Evolutionary conservation across 2,329 filamentous ascomycete species (phyloP).

Genomic region (Aspergillus floridensis): DNA sequence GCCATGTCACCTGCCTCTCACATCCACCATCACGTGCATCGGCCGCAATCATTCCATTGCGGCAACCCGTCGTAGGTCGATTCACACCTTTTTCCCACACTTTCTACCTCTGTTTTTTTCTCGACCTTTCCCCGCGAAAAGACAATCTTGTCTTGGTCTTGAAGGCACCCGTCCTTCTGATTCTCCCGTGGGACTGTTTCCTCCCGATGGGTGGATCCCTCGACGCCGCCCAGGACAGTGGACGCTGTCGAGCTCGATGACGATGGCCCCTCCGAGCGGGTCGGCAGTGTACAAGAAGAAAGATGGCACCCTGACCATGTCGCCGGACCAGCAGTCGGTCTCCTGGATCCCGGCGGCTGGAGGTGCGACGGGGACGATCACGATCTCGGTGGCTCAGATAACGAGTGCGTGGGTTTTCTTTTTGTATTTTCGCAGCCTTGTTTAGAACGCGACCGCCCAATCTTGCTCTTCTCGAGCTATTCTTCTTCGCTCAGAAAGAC

Average conservation of each 20-base stretch:
- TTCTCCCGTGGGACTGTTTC: slow-evolving; percentile 17
- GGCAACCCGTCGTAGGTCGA: background rate
- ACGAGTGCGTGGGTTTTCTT: slow-evolving; percentile 61
- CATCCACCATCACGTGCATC: background rate
- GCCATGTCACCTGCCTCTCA: background rate
- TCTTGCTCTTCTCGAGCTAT: too few relatives aligned
- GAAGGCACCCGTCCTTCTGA: slow-evolving; percentile 23
- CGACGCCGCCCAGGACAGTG: slow-evolving; percentile 36
- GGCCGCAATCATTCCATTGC: background rate
- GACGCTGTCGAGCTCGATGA: slow-evolving; percentile 36
- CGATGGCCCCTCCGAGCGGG: slow-evolving; percentile 55
- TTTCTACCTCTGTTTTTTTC: background rate
- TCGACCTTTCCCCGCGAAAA: background rate
- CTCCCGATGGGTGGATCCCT: slow-evolving; percentile 37
- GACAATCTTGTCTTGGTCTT: slow-evolving; percentile 4
- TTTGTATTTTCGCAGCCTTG: background rate
- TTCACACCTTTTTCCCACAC: background rate
- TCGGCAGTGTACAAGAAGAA: slow-evolving; percentile 90
- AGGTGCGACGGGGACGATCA: slow-evolving; percentile 63
- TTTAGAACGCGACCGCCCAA: too few relatives aligned
- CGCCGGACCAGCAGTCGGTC: slow-evolving; percentile 69
- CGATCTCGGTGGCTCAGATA: slow-evolving; percentile 71
- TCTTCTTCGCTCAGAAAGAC: too few relatives aligned
- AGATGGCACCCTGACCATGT: slow-evolving; percentile 77
- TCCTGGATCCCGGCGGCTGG: slow-evolving; percentile 73